Conservation (phyloP, 2,329 filamentous ascomycete genomes). For the Epichloe gansuensis region DNA sequence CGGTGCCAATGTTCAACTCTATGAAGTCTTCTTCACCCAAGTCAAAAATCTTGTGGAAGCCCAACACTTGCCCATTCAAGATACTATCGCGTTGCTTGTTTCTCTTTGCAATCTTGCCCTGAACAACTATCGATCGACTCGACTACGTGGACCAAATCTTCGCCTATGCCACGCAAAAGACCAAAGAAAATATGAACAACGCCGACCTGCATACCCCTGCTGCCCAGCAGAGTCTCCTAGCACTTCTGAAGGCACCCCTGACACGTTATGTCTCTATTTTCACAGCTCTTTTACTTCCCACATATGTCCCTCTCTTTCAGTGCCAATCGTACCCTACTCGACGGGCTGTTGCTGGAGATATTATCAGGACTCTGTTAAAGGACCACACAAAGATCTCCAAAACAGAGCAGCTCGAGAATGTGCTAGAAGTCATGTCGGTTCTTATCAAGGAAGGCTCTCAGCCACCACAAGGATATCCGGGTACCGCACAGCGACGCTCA, state of each 20-base stretch:
- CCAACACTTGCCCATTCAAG: constrained; percentile 82
- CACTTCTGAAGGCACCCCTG: constrained; percentile 80
- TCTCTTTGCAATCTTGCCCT: constrained; percentile 87
- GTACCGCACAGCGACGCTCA: constrained; percentile 61
- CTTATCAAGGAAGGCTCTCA: constrained; percentile 89
- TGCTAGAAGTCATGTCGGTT: constrained; percentile 78
- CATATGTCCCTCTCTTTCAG: constrained; percentile 80
- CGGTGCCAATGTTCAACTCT: constrained; percentile 68
- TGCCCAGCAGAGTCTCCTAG: constrained; percentile 80
- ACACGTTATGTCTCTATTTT: constrained; percentile 88
- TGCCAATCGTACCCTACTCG: constrained; percentile 88
- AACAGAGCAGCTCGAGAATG: constrained; percentile 70
- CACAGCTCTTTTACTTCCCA: constrained; percentile 86
- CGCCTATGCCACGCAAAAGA: constrained; percentile 76
- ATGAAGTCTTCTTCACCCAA: constrained; percentile 95
- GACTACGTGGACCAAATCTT: constrained; percentile 95
- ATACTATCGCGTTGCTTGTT: constrained; percentile 87
- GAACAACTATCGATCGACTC: constrained; percentile 80
- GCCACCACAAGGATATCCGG: constrained; percentile 70
- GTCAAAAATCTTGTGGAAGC: constrained; percentile 88
- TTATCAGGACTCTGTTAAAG: constrained; percentile 69
- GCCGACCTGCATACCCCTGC: constrained; percentile 84
- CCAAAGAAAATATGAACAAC: constrained; percentile 80
- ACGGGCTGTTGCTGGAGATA: constrained; percentile 79
- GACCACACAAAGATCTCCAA: constrained; percentile 73